Evolutionary conservation across 306 rosid species (phyloP).

Genomic region (Echinosophora koreensis): DNA sequence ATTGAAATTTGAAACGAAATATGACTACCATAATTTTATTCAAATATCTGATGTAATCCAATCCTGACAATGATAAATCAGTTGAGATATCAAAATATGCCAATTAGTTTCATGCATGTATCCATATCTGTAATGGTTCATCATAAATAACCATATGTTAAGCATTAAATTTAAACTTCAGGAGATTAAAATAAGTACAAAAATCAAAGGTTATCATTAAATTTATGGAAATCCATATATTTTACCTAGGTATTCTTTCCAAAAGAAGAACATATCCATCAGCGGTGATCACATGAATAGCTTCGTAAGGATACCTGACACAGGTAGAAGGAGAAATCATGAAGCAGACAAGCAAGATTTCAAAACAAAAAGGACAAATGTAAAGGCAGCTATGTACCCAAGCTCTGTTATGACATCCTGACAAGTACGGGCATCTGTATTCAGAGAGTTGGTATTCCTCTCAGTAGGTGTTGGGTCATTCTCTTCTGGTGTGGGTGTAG

Average conservation of each 20-base stretch:
- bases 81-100: slow-evolving; percentile 34
- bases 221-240: background rate
- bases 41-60: slow-evolving; percentile 23
- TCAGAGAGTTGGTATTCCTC: slow-evolving; percentile 64
- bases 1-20: background rate
- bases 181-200: slow-evolving; percentile 34
- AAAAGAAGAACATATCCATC: slow-evolving; percentile 94
- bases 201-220: slow-evolving; percentile 34
- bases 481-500: slow-evolving; percentile 66
- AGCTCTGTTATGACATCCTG: slow-evolving; percentile 95
- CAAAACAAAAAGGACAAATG: slow-evolving; percentile 19
- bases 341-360: slow-evolving; percentile 24
- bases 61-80: slow-evolving; percentile 20
- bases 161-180: background rate
- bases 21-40: background rate
- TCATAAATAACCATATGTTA: slow-evolving; percentile 13
- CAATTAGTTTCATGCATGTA: slow-evolving; percentile 16
- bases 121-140: slow-evolving; percentile 13
- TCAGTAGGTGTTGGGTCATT: slow-evolving; percentile 59
- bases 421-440: slow-evolving; percentile 94
- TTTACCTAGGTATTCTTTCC: slow-evolving; percentile 95
- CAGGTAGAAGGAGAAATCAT: slow-evolving; percentile 33
- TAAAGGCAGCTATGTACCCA: slow-evolving; percentile 61
- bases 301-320: slow-evolving; percentile 91
- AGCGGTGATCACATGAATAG: slow-evolving; percentile 78